These are phyloP conservation scores for Trypanosoma mega DNA, from an alignment of 208 protist genomes.

Conservation along the genomic window DNA sequence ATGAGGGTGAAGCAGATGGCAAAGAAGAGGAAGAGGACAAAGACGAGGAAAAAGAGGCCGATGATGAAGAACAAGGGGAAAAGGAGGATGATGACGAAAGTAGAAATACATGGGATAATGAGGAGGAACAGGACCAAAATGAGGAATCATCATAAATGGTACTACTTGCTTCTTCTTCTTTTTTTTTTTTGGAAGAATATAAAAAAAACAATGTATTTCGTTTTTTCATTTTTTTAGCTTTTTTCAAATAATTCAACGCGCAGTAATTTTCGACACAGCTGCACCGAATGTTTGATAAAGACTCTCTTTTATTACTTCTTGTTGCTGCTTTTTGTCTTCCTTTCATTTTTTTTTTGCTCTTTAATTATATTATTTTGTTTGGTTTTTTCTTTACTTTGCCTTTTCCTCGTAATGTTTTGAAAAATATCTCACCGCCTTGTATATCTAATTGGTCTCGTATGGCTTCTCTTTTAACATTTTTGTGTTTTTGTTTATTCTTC, in stretches of 20 bases:
- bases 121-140: slow-evolving; percentile 1
- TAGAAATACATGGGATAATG: neutral
- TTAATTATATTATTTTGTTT: neutral
- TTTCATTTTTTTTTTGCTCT: slow-evolving; percentile 6
- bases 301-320: neutral
- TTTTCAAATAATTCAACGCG: neutral
- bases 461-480: no score
- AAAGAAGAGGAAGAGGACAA: neutral
- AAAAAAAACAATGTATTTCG: no score
- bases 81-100: slow-evolving; percentile 1
- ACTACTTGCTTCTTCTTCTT: neutral
- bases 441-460: no score
- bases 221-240: neutral
- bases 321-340: slow-evolving; percentile 28
- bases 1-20: neutral
- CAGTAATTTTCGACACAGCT: neutral
- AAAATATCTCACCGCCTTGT: no score
- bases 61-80: slow-evolving; percentile 6
- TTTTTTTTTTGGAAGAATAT: neutral
- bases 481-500: neutral
- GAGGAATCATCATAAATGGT: neutral
- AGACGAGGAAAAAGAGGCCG: neutral
- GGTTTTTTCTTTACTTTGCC: no score
- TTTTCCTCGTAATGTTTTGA: no score
- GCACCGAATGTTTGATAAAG: neutral